These are phyloP conservation scores for Lasiodiplodia sp. DNA, from an alignment of 2,329 filamentous ascomycete genomes.

Conservation along the genomic window DNA sequence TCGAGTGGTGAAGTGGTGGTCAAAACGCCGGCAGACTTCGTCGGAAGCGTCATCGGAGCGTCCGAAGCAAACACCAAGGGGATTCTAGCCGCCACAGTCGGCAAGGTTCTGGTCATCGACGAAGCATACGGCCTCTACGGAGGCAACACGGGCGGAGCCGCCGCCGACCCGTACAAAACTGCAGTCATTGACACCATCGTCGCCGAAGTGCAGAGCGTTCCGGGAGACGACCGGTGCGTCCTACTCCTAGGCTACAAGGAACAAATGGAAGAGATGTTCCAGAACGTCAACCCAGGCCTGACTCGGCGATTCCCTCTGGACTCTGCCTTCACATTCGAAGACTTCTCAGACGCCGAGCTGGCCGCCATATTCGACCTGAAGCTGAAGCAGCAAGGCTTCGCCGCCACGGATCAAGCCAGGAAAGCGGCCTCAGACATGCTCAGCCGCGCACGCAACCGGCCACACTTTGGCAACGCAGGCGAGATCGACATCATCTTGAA, in stretches of 20 bases:
- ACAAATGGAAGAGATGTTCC: conserved; percentile 75
- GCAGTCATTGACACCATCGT: conserved; percentile 78
- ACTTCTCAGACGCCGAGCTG: conserved; percentile 69
- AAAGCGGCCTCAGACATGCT: conserved; percentile 67
- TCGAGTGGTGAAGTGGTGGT: conserved; percentile 75
- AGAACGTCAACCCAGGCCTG: conserved; percentile 75
- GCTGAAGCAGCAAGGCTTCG: conserved; percentile 63
- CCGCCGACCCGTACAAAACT: conserved; percentile 62
- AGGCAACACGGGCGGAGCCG: conserved; percentile 42
- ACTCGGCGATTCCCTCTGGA: conserved; percentile 69
- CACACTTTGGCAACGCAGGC: conserved; percentile 75
- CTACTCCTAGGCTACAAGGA: conserved; percentile 74
- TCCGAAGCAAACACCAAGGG: conserved; percentile 77
- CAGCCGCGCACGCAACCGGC: conserved; percentile 65
- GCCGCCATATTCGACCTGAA: conserved; percentile 68
- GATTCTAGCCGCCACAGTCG: conserved; percentile 69
- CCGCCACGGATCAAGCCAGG: conserved; percentile 60
- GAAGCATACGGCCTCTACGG: conserved; percentile 75
- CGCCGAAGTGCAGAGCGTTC: conserved; percentile 72
- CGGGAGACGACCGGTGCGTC: conserved; percentile 76
- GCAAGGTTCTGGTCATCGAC: conserved; percentile 82
- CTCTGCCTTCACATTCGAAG: conserved; percentile 71
- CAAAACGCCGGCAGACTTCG: conserved; percentile 78
- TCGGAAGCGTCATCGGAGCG: conserved; percentile 67
- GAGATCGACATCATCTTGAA: conserved; percentile 75